Conservation (phyloP, 2,329 filamentous ascomycete species). For the Colletotrichum spinosum region DNA sequence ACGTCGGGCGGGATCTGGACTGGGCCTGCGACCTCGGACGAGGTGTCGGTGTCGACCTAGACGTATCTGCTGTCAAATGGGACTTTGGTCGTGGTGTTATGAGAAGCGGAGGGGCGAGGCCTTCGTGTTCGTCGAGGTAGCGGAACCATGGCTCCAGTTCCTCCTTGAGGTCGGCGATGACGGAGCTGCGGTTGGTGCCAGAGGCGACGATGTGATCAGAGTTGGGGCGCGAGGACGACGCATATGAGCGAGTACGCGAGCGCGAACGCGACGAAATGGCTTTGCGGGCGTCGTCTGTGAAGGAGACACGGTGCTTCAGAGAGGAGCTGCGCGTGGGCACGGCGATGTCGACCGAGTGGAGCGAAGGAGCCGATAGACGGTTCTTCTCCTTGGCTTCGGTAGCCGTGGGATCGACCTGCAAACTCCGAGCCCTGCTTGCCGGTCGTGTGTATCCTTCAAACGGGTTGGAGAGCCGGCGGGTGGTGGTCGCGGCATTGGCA, state of each 20-base stretch:
- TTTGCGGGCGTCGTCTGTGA: constrained; percentile 30
- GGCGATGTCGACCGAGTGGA: constrained; percentile 30
- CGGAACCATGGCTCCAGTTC: constrained; percentile 39
- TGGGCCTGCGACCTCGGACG: constrained; percentile 28
- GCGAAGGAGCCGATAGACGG: constrained; percentile 20
- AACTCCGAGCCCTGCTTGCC: constrained; percentile 33
- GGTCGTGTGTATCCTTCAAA: constrained; percentile 35
- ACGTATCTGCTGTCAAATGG: constrained; percentile 4
- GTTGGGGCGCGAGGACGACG: not conserved
- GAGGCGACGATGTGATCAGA: constrained; percentile 18
- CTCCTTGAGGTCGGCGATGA: constrained; percentile 37
- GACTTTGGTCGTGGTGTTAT: constrained; percentile 22
- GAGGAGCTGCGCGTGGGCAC: constrained; percentile 37
- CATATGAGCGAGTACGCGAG: constrained; percentile 21
- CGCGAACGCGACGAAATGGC: constrained; percentile 19
- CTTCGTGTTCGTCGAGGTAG: constrained; percentile 34
- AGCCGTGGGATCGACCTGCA: constrained; percentile 23
- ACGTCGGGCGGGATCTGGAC: constrained; percentile 20
- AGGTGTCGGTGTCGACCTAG: constrained; percentile 14
- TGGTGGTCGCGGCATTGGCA: constrained; percentile 31
- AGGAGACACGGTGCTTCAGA: constrained; percentile 31
- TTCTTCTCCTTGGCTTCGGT: constrained; percentile 14
- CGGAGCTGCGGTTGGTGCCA: constrained; percentile 18
- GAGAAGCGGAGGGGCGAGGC: constrained; percentile 24
- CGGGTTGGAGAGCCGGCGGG: constrained; percentile 27